Evolutionary conservation across 257 asterid genomes (phyloP).

Genomic region (Salvia splendens): DNA sequence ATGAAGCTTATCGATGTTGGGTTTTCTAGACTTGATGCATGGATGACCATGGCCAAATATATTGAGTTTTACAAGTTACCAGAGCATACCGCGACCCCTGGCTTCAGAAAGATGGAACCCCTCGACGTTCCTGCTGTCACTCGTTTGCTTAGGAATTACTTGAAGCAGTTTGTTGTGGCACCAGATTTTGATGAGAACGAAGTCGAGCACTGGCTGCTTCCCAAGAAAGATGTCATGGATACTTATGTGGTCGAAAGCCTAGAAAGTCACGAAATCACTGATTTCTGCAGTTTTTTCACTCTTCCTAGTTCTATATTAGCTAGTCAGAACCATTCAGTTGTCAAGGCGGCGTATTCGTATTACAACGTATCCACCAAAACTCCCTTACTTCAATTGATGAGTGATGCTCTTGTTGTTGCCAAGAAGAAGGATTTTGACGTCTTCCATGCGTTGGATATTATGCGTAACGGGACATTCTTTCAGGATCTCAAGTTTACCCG

Average conservation of each 20-base stretch:
- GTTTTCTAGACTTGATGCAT: constrained; percentile 74
- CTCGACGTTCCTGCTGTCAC: constrained; percentile 83
- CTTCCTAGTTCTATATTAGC: constrained; percentile 82
- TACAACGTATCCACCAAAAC: constrained; percentile 71
- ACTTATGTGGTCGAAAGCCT: constrained; percentile 83
- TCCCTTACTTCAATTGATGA: constrained; percentile 77
- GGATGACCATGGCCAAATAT: constrained; percentile 89
- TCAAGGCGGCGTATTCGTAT: constrained; percentile 79
- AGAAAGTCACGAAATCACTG: constrained; percentile 73
- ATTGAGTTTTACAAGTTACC: constrained; percentile 77
- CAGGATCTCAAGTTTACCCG: constrained; percentile 90
- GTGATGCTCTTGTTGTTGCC: constrained; percentile 78
- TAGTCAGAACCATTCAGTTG: constrained; percentile 58
- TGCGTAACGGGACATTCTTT: constrained; percentile 73
- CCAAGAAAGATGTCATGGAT: constrained; percentile 69
- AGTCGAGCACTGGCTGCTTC: constrained; percentile 88
- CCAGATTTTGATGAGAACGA: constrained; percentile 78
- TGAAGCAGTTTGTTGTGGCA: constrained; percentile 66
- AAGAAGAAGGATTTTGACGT: constrained; percentile 80
- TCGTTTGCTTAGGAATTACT: constrained; percentile 67
- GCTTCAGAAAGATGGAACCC: constrained; percentile 80
- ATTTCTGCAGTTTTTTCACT: constrained; percentile 78
- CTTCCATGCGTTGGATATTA: constrained; percentile 80
- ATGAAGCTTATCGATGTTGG: constrained; percentile 91
- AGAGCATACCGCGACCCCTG: constrained; percentile 58